Base-by-base conservation (phyloP, 192 early-diverging fungal species). In the Umbelopsis vinacea region DNA sequence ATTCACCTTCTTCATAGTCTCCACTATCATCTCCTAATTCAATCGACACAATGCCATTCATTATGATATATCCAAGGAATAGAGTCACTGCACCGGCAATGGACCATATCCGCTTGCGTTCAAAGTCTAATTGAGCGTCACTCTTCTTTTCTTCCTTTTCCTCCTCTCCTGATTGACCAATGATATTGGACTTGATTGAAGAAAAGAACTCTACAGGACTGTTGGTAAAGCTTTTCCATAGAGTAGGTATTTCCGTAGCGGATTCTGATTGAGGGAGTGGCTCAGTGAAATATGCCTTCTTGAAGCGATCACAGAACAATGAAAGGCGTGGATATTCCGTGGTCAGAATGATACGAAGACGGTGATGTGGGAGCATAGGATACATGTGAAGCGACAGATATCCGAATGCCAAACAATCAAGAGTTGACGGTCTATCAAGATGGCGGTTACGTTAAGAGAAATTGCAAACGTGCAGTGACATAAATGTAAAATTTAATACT, bases 371-470 rank as follows among this genome's bases (percentile, higher is more conserved):
- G 37, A 97, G 83, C 23, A 91, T 82, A n/a, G 95, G 89, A 46
- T 88, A 90, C 52, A 88, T 60, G 29, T 94, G 89, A 50, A 94
- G 76, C n/a, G 94, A 84, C 24, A 98, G 82, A 74, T 96, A 90
- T 17, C 91, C 94, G 78, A 91, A 98, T 12, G 86, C 91, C 40
- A 95, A 82, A 11, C 90, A 89, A 76, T 98, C 96, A 9, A 97
- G 79, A 15, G 90, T 86, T 12, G 89, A 87, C 3, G 93, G 88
- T 12, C 86, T 89, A 69, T 29, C 29, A 29, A 29, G 29, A 29
- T 29, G 29, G 29, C n/a, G n/a, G 29, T 29, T 29, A 29, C 3
- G 40, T 43, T 43, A 43, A 43, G 40, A 43, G 6, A 12, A 43
- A 10, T 14, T n/a, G 7, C 38, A 21, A 26, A 21, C 38, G 71